Evolutionary conservation across 257 asterid species (phyloP).

Genomic region (Solanum chilense): DNA sequence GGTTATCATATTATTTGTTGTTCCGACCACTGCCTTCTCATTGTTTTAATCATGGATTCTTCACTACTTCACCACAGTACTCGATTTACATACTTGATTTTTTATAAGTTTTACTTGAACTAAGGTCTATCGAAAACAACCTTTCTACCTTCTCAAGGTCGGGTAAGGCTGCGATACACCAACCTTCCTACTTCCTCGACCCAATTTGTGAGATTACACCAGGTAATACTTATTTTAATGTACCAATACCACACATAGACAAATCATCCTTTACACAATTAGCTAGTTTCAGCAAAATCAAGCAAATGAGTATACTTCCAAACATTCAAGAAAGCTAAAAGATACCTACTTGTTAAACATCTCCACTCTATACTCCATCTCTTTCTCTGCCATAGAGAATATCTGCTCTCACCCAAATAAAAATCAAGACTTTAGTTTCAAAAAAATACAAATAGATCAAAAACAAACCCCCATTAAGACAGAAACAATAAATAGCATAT

Average conservation of each 20-base stretch:
- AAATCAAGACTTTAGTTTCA: neutral
- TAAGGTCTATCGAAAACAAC: neutral
- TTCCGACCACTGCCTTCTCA: neutral
- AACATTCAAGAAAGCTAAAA: neutral
- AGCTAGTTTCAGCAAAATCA: neutral
- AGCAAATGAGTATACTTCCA: neutral
- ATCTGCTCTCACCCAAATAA: constrained; percentile 25
- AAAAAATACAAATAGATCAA: neutral
- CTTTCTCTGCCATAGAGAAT: constrained; percentile 66
- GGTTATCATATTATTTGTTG: neutral
- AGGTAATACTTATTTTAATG: neutral
- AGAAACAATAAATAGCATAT: neutral
- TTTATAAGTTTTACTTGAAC: neutral
- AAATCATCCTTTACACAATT: neutral
- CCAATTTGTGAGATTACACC: neutral
- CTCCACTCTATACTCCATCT: constrained; percentile 75
- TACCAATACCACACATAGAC: neutral
- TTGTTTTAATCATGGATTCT: neutral
- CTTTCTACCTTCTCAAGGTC: neutral
- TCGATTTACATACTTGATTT: neutral
- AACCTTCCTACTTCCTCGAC: neutral
- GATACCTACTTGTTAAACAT: constrained; percentile 53
- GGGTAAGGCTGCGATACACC: neutral
- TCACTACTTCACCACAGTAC: neutral
- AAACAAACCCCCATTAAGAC: neutral